Base-by-base conservation (phyloP, 345 rosid species). In the Arabidopsis suecica region DNA sequence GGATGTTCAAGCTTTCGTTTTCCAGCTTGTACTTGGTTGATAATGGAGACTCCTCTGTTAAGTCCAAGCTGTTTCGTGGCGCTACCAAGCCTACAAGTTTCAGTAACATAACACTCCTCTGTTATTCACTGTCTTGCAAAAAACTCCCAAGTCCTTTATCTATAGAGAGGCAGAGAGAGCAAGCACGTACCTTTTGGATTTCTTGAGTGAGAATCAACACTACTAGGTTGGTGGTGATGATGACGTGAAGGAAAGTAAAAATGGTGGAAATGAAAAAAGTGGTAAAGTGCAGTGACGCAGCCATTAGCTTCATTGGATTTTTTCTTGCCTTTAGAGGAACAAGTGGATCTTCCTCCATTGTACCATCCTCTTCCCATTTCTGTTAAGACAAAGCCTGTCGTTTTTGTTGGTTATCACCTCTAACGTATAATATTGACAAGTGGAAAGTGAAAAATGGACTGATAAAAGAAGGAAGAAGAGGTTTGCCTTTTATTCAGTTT, bases 11-110 rank as follows among this genome's bases (percentile, higher is more conserved):
- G 59, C 13, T 78, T 44, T 83, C 77, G 37, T 37, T 60, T 72
- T 60, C 80, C 58, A 50, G 28, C 55, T 78, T 69, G 30, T 73
- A 38, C 42, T 69, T 58, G 34, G 80, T 57, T 74, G 84, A 51
- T 37, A 84, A 74, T 30, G 82, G 58, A 74, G 79, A 51, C 50
- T 81, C 78, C 63, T 85, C 89, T 41, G 80, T 83, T 22, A 83
- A 76, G 59, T 92, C 97, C 86, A 92, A 87, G 88, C 91, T 90
- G 76, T 88, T 87, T 63, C 89, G 84, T 14, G 94, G 90, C 33
- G 91, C 96, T 55, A 86, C 94, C 16, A 72, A 64, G 38, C 93
- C 96, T 91, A 64, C 69, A 75, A 54, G 53, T 61, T 61, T 49
- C 18, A 72, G 22, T 72, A 18, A 28, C 59, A 61, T 33, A 25